phyloP scores from a whole-genome alignment of 768 basidiomycete genomes.

The Leccinum longicurvipes region DNA sequence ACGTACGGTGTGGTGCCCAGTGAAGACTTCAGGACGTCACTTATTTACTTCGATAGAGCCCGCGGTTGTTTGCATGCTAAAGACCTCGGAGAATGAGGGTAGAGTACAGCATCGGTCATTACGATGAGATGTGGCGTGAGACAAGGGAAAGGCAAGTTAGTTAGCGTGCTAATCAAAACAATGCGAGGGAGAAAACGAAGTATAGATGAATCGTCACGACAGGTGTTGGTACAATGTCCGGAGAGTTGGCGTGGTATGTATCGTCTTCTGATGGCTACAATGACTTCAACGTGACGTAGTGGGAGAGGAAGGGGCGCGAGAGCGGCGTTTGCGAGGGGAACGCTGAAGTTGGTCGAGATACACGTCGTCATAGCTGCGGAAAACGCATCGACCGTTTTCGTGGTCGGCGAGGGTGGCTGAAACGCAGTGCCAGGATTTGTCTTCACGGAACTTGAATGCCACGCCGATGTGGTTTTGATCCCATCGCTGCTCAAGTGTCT shows the following conservation, averaged over 20 bases:
- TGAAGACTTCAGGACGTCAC: not conserved
- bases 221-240: conserved; percentile 14
- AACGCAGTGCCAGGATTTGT: conserved; percentile 56
- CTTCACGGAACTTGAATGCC: conserved; percentile 53
- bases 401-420: conserved; percentile 60
- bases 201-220: conserved; percentile 1
- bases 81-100: not conserved
- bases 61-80: conserved; percentile 1
- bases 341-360: conserved; percentile 48
- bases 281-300: conserved; percentile 20
- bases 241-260: conserved; percentile 4
- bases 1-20: not conserved
- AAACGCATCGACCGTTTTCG: conserved; percentile 45
- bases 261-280: conserved; percentile 9
- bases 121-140: conserved; percentile 5
- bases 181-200: conserved; percentile 3
- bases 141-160: conserved; percentile 1
- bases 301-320: conserved; percentile 22
- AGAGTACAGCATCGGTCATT: conserved; percentile 11
- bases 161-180: conserved; percentile 16
- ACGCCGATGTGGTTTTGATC: conserved; percentile 38
- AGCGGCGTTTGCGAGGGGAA: conserved; percentile 37
- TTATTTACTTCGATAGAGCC: not conserved
- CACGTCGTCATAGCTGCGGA: conserved; percentile 60
- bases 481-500: conserved; percentile 30